Conservation (phyloP, 495 filamentous ascomycete species). For the Thermothielavioides terrestris region DNA sequence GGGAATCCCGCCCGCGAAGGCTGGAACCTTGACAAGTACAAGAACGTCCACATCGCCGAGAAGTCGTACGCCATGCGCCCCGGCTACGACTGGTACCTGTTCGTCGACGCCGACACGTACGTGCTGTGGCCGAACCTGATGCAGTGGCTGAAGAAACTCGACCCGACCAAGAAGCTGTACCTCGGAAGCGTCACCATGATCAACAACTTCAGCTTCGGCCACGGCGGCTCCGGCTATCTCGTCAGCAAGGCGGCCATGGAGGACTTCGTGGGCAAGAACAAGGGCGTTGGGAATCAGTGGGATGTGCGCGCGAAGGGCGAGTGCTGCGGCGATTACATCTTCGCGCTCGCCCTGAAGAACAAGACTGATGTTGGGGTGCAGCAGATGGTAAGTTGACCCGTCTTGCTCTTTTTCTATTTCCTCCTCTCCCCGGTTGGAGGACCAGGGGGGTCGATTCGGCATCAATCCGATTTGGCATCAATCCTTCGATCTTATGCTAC, state of each 20-base stretch:
- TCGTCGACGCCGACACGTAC: conserved; percentile 63
- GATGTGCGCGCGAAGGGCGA: conserved; percentile 46
- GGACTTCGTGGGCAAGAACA: conserved; percentile 32
- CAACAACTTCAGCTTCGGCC: conserved; percentile 49
- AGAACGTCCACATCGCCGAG: conserved; percentile 39
- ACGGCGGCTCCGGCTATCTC: conserved; percentile 61
- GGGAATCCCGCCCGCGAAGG: conserved; percentile 32
- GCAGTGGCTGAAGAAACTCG: conserved; percentile 46
- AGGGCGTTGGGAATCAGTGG: conserved; percentile 37
- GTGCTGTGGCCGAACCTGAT: conserved; percentile 54
- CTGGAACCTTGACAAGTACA: conserved; percentile 43
- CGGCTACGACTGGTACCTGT: conserved; percentile 56
- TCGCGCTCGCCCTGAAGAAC: conserved; percentile 50
- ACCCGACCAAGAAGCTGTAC: conserved; percentile 44
- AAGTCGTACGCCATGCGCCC: conserved; percentile 36
- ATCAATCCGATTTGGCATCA: neutral
- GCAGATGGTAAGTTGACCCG: conserved; percentile 31
- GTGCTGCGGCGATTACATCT: conserved; percentile 63
- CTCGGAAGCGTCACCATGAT: conserved; percentile 52
- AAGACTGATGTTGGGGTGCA: conserved; percentile 25
- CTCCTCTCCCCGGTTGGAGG: too few species aligned
- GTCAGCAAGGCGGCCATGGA: conserved; percentile 50
- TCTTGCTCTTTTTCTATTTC: neutral
- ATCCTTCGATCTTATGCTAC: neutral
- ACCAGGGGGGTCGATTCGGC: too few species aligned